Evolutionary conservation across 1,139 yeast species (phyloP).

Genomic region (Hyphopichia buzzinii): DNA sequence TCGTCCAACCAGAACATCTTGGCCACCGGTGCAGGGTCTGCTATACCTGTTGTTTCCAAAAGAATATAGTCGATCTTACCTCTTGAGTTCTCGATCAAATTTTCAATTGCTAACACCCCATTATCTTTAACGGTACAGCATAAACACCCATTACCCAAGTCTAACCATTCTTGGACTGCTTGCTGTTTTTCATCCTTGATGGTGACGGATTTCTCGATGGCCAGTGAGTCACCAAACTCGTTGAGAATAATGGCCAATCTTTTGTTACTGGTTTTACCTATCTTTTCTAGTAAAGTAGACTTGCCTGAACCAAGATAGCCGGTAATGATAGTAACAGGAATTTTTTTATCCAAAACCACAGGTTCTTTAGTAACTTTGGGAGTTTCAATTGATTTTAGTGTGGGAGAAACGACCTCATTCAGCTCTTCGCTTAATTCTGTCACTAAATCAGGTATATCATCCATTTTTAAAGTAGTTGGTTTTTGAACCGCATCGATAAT

Average conservation of each 20-base stretch:
- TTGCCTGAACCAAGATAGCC: slow-evolving; percentile 97
- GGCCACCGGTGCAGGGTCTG: slow-evolving; percentile 97
- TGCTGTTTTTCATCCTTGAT: slow-evolving; percentile 58
- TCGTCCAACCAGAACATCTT: slow-evolving; percentile 97
- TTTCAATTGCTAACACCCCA: slow-evolving; percentile 93
- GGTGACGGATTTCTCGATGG: slow-evolving; percentile 83
- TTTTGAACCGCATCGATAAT: no score
- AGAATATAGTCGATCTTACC: slow-evolving; percentile 82
- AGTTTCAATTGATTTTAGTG: neutral
- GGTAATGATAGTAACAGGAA: slow-evolving; percentile 90
- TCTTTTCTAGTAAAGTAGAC: slow-evolving; percentile 73
- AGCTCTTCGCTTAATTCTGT: slow-evolving; percentile 22
- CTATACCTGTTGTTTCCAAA: slow-evolving; percentile 95
- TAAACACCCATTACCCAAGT: slow-evolving; percentile 91
- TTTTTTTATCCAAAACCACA: slow-evolving; percentile 35
- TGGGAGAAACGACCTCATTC: neutral
- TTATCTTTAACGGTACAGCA: slow-evolving; percentile 95
- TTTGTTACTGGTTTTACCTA: slow-evolving; percentile 67
- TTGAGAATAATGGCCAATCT: slow-evolving; percentile 86
- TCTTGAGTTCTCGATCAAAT: slow-evolving; percentile 69
- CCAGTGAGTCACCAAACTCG: slow-evolving; percentile 87
- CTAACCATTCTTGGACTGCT: slow-evolving; percentile 88
- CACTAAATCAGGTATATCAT: slow-evolving; percentile 55
- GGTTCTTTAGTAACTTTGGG: slow-evolving; percentile 8
- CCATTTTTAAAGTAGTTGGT: slow-evolving; percentile 18